phyloP scores from a whole-genome alignment of 2,329 filamentous ascomycete species.

The Boeremia lycopersici region DNA sequence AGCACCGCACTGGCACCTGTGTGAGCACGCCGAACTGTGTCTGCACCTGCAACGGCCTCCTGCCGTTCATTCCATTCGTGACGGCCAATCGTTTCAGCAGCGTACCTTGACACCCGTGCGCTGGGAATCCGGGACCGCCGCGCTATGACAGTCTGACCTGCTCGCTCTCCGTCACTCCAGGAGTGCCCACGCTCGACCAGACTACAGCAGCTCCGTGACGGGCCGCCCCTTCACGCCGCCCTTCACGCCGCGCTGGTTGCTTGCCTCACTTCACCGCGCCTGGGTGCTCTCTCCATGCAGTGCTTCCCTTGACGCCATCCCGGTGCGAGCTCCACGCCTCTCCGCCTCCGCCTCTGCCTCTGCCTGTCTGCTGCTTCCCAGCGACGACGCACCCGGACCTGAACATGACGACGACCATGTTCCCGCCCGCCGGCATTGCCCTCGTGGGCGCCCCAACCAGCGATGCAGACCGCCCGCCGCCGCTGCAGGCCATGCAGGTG shows the following conservation, averaged over 20 bases:
- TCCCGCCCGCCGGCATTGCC: constrained; percentile 41
- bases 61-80: constrained; percentile 41
- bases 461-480: constrained; percentile 38
- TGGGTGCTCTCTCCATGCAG: constrained; percentile 50
- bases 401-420: constrained; percentile 40
- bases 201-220: constrained; percentile 34
- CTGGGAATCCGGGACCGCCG: constrained; percentile 44
- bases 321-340: constrained; percentile 45
- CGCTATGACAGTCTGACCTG: constrained; percentile 50
- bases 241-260: constrained; percentile 25
- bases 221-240: constrained; percentile 25
- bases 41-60: constrained; percentile 7
- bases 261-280: constrained; percentile 38
- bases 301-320: constrained; percentile 42
- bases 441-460: constrained; percentile 48
- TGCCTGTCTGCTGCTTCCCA: constrained; percentile 1
- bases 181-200: constrained; percentile 32
- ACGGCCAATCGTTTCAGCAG: constrained; percentile 50
- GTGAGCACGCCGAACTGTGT: constrained; percentile 14
- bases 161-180: constrained; percentile 39
- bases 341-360: background rate
- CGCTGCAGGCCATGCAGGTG: constrained; percentile 50
- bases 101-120: constrained; percentile 47
- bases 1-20: background rate
- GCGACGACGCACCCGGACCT: constrained; percentile 14